phyloP scores from a whole-genome alignment of 768 basidiomycete species.

The Boletus tylopilopsis region DNA sequence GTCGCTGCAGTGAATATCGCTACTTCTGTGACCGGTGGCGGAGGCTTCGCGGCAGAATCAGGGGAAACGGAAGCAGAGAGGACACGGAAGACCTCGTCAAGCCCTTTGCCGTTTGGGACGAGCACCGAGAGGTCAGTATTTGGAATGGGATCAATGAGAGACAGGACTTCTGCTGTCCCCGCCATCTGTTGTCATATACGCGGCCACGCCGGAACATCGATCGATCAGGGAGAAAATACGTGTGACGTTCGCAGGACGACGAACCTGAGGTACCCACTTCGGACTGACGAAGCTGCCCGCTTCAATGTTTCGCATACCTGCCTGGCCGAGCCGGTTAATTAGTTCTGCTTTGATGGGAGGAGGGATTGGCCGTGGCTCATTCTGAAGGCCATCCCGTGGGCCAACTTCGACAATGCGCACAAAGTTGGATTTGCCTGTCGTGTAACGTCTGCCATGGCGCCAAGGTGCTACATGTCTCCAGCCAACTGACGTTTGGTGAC shows the following conservation, averaged over 20 bases:
- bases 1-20: conserved; percentile 88
- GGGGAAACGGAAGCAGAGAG: conserved; percentile 34
- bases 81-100: conserved; percentile 62
- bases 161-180: conserved; percentile 74
- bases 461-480: neutral
- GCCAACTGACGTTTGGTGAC: neutral
- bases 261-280: conserved; percentile 87
- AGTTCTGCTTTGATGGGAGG: conserved; percentile 75
- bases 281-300: conserved; percentile 90
- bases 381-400: conserved; percentile 89
- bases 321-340: conserved; percentile 65
- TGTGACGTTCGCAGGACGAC: conserved; percentile 5
- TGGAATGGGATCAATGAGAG: conserved; percentile 47
- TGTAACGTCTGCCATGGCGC: neutral
- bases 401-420: conserved; percentile 80
- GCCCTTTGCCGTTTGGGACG: conserved; percentile 74
- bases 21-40: conserved; percentile 73
- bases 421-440: conserved; percentile 15
- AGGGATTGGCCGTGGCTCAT: conserved; percentile 72
- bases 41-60: conserved; percentile 29
- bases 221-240: neutral
- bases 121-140: conserved; percentile 74
- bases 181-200: conserved; percentile 60
- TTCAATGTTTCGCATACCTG: conserved; percentile 72
- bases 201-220: neutral